Base-by-base conservation (phyloP, 768 basidiomycete genomes). In the Collybiopsis confluens region DNA sequence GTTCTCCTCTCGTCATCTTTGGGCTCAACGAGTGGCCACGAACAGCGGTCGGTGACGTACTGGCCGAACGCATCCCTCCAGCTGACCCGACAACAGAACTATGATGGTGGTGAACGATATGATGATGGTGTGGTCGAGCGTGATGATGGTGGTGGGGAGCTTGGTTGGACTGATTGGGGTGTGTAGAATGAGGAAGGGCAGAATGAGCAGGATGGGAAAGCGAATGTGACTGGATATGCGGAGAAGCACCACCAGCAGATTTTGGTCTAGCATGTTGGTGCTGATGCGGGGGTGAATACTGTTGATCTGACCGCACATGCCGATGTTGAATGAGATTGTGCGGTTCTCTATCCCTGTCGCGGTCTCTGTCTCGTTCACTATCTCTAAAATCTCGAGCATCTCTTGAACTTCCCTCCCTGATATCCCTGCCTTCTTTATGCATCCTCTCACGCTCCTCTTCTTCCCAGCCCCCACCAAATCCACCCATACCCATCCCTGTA, bases 91-190 rank as follows among this genome's bases (percentile, higher is more conserved):
- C n/a, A 52, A 45, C 49, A 33, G 54, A 54, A 8, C 74, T 72
- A 57, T 82, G 81, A 54, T 81, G 78, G 54, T 84, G 81, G 47
- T 79, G 79, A n/a, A 69, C 58, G 33, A 73, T 66, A 52, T 75
- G 72, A 55, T 73, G 69, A 35, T 75, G 73, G 26, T 54, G 53
- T 33, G 70, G 71, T 2, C 68, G 59, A 24, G 73, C 74, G 49
- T 75, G 78, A 57, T 73, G 80, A 55, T 79, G 79, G 52, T 76
- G 73, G 44, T 72, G 72, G 4, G 61, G 59, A 28, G 61, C 42
- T 59, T 64, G 68, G 30, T 60, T 45, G 20, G 64, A 54, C 30
- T 64, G 47, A 62, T 23, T 27, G 59, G 53, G 24, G 57, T 53
- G 30, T 6, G 30, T 16, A 52, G 53, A 27, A 53, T 61, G 59